Conservation (phyloP, 176 grass and related monocot genomes). For the Zizania latifolia region DNA sequence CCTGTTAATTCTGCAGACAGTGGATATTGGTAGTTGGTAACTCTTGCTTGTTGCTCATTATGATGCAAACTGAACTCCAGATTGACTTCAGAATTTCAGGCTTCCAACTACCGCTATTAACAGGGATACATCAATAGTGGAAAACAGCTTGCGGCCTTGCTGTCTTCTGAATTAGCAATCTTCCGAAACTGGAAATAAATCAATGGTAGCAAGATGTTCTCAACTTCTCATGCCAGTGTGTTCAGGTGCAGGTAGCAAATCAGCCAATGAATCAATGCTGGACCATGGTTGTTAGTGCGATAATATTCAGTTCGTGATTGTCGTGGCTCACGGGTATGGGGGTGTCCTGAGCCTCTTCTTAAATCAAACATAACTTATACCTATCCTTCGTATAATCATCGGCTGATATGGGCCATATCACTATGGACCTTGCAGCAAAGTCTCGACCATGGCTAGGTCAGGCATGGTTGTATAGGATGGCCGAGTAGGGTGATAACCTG, state of each 20-base stretch:
- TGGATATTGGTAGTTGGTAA: background rate
- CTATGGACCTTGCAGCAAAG: too few species aligned
- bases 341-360: too few species aligned
- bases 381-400: too few species aligned
- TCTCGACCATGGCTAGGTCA: too few species aligned
- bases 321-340: too few species aligned
- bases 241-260: background rate
- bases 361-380: too few species aligned
- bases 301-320: background rate
- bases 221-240: background rate
- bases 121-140: background rate
- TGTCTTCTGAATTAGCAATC: background rate
- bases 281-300: too few species aligned
- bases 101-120: background rate
- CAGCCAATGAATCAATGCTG: background rate
- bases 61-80: background rate
- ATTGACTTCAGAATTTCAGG: background rate
- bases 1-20: background rate
- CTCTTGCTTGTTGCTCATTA: too few species aligned
- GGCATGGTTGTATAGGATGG: too few species aligned
- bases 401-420: too few species aligned
- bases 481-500: too few species aligned
- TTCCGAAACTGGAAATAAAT: background rate
- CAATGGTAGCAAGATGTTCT: background rate
- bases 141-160: background rate